Evolutionary conservation across 2,329 filamentous ascomycete species (phyloP).

Genomic region (Curvularia spicifera): DNA sequence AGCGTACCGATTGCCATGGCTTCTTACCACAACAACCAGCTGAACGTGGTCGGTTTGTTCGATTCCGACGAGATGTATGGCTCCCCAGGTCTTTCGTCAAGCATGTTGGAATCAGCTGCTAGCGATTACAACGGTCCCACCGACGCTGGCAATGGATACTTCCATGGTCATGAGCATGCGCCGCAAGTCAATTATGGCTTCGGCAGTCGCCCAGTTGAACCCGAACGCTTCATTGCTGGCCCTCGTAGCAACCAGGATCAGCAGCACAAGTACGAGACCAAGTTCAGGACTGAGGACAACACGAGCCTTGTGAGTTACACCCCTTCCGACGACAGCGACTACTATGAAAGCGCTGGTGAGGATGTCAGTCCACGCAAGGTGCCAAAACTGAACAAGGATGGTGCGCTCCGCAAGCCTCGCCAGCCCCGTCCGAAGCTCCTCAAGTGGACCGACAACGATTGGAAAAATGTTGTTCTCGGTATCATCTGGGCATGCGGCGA

Average conservation of each 20-base stretch:
- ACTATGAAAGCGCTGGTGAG: slow-evolving; percentile 23
- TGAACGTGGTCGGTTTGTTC: slow-evolving; percentile 19
- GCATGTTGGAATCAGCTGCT: neutral
- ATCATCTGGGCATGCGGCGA: slow-evolving; percentile 44
- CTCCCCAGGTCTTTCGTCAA: neutral
- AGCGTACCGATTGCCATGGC: slow-evolving; percentile 14
- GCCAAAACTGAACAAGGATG: slow-evolving; percentile 39
- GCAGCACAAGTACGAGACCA: neutral
- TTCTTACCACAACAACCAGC: slow-evolving; percentile 21
- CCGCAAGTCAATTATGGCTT: neutral
- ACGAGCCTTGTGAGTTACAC: slow-evolving; percentile 20
- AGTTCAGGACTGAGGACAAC: slow-evolving; percentile 3
- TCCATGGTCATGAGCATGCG: neutral
- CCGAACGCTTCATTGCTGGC: neutral
- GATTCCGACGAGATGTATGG: slow-evolving; percentile 3
- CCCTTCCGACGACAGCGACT: slow-evolving; percentile 19
- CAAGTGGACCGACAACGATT: slow-evolving; percentile 42
- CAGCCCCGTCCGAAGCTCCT: slow-evolving; percentile 37
- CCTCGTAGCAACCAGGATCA: neutral
- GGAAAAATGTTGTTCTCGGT: slow-evolving; percentile 36
- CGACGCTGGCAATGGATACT: neutral
- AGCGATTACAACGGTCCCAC: neutral
- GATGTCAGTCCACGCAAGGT: slow-evolving; percentile 20
- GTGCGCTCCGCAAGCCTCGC: slow-evolving; percentile 38
- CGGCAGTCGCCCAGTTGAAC: neutral